Evolutionary conservation across 495 filamentous ascomycete species (phyloP).

Genomic region (Barbatosphaeria neglecta): DNA sequence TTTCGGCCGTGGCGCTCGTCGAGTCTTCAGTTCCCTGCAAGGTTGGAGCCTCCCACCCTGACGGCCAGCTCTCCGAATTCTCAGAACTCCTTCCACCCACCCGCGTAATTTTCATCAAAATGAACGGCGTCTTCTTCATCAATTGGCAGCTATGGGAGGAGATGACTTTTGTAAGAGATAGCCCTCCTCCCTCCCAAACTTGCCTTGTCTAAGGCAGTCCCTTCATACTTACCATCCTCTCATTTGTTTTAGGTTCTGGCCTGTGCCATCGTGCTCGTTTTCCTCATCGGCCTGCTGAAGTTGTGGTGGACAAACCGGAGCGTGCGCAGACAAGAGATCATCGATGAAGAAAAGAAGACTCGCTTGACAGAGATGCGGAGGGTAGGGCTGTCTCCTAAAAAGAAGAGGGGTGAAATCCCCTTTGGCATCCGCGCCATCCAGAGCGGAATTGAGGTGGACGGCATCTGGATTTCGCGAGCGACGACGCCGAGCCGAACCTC

Average conservation of each 20-base stretch:
- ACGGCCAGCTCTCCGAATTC: not conserved
- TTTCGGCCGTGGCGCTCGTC: too few species aligned
- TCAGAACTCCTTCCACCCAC: not conserved
- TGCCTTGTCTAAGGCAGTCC: too few species aligned
- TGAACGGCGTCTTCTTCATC: conserved; percentile 50
- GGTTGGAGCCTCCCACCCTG: not conserved
- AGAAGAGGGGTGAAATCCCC: conserved; percentile 52
- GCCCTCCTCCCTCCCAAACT: too few species aligned
- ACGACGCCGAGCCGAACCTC: conserved; percentile 37
- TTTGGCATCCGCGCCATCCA: conserved; percentile 88
- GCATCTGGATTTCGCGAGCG: conserved; percentile 71
- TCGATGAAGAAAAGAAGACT: conserved; percentile 53
- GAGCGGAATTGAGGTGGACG: conserved; percentile 73
- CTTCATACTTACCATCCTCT: too few species aligned
- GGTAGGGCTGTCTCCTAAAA: conserved; percentile 26
- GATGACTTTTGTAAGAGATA: conserved; percentile 76
- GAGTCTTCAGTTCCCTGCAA: too few species aligned
- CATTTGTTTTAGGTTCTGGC: conserved; percentile 29
- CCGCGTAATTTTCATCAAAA: conserved; percentile 2
- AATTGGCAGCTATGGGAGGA: conserved; percentile 83
- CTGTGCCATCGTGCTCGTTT: conserved; percentile 37
- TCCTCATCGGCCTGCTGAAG: conserved; percentile 40
- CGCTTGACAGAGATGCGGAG: conserved; percentile 43
- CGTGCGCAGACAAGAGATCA: conserved; percentile 50
- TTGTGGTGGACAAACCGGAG: conserved; percentile 51